These are phyloP conservation scores for Coemansia sp. DNA, from an alignment of 192 early-diverging fungal genomes.

Conservation along the genomic window DNA sequence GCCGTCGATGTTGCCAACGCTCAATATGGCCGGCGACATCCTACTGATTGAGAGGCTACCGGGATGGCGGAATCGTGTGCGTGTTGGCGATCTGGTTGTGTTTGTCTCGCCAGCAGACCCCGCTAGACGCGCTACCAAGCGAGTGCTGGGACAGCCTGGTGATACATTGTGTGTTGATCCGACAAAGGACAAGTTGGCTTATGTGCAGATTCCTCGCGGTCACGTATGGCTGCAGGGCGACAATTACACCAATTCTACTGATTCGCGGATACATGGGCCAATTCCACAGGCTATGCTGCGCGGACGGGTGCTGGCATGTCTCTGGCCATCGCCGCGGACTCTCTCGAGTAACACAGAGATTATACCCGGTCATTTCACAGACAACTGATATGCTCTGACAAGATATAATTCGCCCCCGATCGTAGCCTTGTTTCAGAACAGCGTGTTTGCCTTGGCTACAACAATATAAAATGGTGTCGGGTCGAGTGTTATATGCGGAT, in stretches of 20 bases:
- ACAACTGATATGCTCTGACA: background rate
- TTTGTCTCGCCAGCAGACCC: conserved; percentile 71
- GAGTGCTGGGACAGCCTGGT: conserved; percentile 79
- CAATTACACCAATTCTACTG: conserved; percentile 85
- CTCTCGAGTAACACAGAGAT: conserved; percentile 29
- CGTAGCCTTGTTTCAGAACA: background rate
- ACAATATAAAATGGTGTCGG: background rate
- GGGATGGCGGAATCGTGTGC: conserved; percentile 42
- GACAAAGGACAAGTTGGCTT: conserved; percentile 57
- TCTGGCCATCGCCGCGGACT: conserved; percentile 37
- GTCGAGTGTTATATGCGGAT: too few relatives aligned
- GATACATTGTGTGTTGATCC: conserved; percentile 82
- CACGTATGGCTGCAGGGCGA: conserved; percentile 93
- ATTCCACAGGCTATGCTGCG: conserved; percentile 76
- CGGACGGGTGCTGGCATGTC: conserved; percentile 73
- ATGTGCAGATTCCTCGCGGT: conserved; percentile 78
- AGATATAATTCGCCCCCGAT: background rate
- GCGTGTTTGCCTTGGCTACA: background rate
- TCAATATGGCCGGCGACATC: conserved; percentile 79
- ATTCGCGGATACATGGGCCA: conserved; percentile 86
- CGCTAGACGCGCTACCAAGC: conserved; percentile 69
- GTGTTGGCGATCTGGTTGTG: conserved; percentile 78
- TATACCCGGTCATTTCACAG: conserved; percentile 28
- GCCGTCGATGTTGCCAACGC: conserved; percentile 89
- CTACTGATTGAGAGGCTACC: conserved; percentile 72